These are phyloP conservation scores for Limnomonas spitsbergensis DNA, from an alignment of 139 green algal species.

Conservation along the genomic window DNA sequence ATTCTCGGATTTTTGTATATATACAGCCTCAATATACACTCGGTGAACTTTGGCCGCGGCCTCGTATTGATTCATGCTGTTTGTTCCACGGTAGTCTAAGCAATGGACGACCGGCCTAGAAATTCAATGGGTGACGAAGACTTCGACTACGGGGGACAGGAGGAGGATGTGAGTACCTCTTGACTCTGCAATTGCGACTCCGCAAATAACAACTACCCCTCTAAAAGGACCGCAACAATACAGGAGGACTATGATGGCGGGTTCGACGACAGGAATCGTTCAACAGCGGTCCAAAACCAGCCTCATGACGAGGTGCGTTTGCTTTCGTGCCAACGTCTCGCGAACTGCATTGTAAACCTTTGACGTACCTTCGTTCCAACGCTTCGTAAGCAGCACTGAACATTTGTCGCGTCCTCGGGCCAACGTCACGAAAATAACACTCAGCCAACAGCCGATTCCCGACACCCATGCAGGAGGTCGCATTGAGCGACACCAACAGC, in stretches of 20 bases:
- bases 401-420: background rate
- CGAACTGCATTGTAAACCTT: conserved; percentile 4
- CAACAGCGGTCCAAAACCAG: conserved; percentile 49
- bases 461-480: conserved; percentile 43
- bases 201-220: background rate
- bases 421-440: background rate
- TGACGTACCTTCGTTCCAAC: background rate
- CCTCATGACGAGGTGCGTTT: conserved; percentile 52
- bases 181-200: background rate
- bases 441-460: background rate
- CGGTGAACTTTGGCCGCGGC: too few relatives aligned
- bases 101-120: background rate
- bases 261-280: conserved; percentile 25
- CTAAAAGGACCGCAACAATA: too few relatives aligned
- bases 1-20: too few relatives aligned
- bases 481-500: conserved; percentile 52
- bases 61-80: too few relatives aligned
- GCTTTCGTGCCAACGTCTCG: background rate
- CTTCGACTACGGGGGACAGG: conserved; percentile 13
- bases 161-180: background rate
- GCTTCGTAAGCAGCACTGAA: background rate
- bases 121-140: conserved; percentile 9
- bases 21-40: too few relatives aligned
- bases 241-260: conserved; percentile 13
- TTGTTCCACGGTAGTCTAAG: too few relatives aligned